A percentile compares a stretch with the other conserved stretches of the same genome.
These are phyloP conservation scores for Didymella pomorum DNA, from an alignment of 2,329 filamentous ascomycete genomes.

Conservation along the genomic window DNA sequence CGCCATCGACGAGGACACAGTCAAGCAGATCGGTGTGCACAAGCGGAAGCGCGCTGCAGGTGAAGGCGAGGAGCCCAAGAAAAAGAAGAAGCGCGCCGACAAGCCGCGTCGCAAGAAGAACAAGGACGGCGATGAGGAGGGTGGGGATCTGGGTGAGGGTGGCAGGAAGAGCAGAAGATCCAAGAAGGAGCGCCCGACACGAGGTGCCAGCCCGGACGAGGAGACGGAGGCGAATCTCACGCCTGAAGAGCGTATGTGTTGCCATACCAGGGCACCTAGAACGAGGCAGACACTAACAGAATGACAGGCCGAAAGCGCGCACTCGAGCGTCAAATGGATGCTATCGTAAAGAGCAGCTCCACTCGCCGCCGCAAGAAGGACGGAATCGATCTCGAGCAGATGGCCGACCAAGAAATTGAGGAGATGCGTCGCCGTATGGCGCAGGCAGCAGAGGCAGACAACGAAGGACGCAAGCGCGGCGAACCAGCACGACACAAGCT, in stretches of 20 bases:
- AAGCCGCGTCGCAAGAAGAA: conserved; percentile 62
- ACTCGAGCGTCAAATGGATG: conserved; percentile 86
- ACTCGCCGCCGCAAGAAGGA: conserved; percentile 78
- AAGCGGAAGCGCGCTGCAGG: conserved; percentile 70
- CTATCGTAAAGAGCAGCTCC: conserved; percentile 84
- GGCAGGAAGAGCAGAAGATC: conserved; percentile 63
- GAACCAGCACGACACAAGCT: conserved; percentile 91
- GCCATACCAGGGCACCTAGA: not conserved
- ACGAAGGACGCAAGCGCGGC: conserved; percentile 77
- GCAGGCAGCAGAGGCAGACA: conserved; percentile 85
- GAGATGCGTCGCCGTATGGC: conserved; percentile 91
- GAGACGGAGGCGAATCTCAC: conserved; percentile 81
- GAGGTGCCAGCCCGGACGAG: conserved; percentile 58
- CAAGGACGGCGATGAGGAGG: conserved; percentile 56
- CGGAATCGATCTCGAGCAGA: conserved; percentile 89
- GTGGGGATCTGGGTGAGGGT: conserved; percentile 60
- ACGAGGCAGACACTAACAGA: conserved; percentile 1
- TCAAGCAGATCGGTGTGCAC: conserved; percentile 68
- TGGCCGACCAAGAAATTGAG: conserved; percentile 89
- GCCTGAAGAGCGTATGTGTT: conserved; percentile 81
- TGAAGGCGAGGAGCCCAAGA: conserved; percentile 66
- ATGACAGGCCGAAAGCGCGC: conserved; percentile 73
- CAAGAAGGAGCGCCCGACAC: conserved; percentile 49
- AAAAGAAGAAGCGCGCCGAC: conserved; percentile 72
- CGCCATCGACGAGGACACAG: conserved; percentile 67